Percentiles rank a stretch among this genome's conserved stretches.
Evolutionary conservation across 1,139 yeast species (phyloP).

Genomic region (Blastobotrys apis): DNA sequence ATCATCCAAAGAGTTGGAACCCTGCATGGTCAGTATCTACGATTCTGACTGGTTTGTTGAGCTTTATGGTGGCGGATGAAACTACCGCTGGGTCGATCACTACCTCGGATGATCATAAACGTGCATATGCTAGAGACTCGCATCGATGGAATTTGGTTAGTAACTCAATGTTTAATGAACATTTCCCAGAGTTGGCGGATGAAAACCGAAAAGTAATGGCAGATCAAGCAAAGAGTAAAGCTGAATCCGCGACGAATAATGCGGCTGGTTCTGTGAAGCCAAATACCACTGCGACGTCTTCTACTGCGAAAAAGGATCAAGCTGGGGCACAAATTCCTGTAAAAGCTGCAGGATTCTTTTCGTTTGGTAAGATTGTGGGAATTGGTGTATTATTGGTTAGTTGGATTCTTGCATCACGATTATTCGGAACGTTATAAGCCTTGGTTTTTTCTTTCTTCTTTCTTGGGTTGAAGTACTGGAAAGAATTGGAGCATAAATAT

Average conservation of each 20-base stretch:
- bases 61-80: conserved; percentile 58
- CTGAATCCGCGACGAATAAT: not conserved
- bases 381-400: conserved; percentile 22
- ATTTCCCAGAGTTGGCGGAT: conserved; percentile 66
- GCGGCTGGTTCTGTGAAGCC: conserved; percentile 4
- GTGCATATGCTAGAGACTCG: conserved; percentile 49
- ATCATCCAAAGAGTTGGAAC: conserved; percentile 91
- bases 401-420: conserved; percentile 22
- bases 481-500: not conserved
- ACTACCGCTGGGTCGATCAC: conserved; percentile 36
- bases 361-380: conserved; percentile 20
- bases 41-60: conserved; percentile 72
- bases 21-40: conserved; percentile 93
- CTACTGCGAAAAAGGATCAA: not conserved
- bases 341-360: conserved; percentile 4
- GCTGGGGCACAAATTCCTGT: not conserved
- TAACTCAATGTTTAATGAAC: conserved; percentile 51
- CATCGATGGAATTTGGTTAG: conserved; percentile 58
- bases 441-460: not conserved
- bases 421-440: conserved; percentile 5
- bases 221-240: conserved; percentile 3
- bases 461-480: too few species aligned
- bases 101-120: conserved; percentile 48
- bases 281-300: not conserved
- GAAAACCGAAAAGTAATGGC: conserved; percentile 37